Conservation (phyloP, 192 early-diverging fungal genomes). For the Coemansia guatemalensis region DNA sequence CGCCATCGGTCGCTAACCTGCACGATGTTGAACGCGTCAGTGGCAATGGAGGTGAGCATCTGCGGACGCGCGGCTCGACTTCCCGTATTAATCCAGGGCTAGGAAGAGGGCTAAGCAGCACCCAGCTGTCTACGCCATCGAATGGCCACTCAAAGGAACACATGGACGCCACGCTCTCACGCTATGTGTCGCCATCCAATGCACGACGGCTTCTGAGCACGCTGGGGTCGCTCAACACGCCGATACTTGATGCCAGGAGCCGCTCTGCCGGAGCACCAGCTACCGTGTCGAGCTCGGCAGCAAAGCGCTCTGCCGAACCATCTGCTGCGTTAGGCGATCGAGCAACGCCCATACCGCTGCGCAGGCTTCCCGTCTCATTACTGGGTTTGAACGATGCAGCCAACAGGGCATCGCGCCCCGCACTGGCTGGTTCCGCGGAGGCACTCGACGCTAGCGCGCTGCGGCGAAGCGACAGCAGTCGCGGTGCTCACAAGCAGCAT, state of each 20-base stretch:
- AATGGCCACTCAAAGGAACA: constrained; percentile 1
- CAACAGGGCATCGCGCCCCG: constrained; percentile 15
- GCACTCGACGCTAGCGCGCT: constrained; percentile 16
- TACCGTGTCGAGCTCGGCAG: neutral
- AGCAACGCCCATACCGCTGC: constrained; percentile 29
- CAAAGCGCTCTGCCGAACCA: neutral
- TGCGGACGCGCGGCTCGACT: constrained; percentile 15
- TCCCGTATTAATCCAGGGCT: neutral
- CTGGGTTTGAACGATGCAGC: constrained; percentile 36
- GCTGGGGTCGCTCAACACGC: constrained; percentile 39
- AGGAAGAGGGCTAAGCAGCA: neutral
- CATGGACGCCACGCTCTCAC: neutral
- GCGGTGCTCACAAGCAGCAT: constrained; percentile 20
- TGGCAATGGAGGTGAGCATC: constrained; percentile 13
- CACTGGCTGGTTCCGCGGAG: constrained; percentile 17
- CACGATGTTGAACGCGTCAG: constrained; percentile 39
- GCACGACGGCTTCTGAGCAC: constrained; percentile 51
- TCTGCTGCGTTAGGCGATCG: constrained; percentile 9
- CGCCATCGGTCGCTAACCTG: constrained; percentile 42
- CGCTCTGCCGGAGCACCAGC: constrained; percentile 7
- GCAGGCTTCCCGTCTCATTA: constrained; percentile 44
- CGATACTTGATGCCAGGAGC: constrained; percentile 40
- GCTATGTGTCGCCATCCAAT: constrained; percentile 33
- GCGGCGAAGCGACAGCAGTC: constrained; percentile 35
- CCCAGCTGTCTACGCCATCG: constrained; percentile 2